Evolutionary conservation across 495 filamentous ascomycete species (phyloP).

Genomic region (Lasiosphaeria ovina): DNA sequence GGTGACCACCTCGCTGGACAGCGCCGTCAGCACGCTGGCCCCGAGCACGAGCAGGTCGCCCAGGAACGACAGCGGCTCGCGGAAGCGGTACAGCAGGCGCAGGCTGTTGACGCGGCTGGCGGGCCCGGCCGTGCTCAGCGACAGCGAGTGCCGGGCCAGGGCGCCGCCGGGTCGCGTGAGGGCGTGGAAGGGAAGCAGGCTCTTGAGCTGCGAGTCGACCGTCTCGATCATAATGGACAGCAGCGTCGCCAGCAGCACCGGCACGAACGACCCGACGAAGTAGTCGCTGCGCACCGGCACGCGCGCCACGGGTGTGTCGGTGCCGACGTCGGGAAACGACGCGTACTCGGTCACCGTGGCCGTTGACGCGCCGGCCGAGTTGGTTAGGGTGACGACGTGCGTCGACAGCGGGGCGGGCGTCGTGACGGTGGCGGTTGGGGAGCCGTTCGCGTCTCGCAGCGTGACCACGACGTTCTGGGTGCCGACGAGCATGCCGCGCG

Average conservation of each 20-base stretch:
- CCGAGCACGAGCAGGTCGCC: background rate
- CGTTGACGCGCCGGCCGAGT: constrained; percentile 7
- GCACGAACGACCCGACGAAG: constrained; percentile 8
- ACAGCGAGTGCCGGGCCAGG: background rate
- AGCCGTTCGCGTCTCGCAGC: background rate
- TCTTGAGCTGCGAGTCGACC: background rate
- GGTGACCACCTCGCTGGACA: background rate
- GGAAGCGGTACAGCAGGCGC: background rate
- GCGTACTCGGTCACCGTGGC: constrained; percentile 2
- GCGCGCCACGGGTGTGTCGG: background rate
- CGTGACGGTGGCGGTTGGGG: background rate
- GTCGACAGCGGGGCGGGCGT: background rate
- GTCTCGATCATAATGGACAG: constrained; percentile 2
- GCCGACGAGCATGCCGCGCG: background rate
- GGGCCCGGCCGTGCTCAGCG: background rate
- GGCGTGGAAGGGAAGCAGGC: constrained; percentile 6
- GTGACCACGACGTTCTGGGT: background rate
- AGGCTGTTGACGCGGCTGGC: background rate
- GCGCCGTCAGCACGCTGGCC: background rate
- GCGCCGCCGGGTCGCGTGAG: background rate
- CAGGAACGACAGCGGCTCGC: constrained; percentile 1
- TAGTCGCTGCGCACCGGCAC: background rate
- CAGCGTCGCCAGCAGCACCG: constrained; percentile 3
- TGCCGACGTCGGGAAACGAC: background rate
- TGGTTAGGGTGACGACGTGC: constrained; percentile 3